phyloP scores from a whole-genome alignment of 129 eudicot species.

The Smallanthus sonchifolius region DNA sequence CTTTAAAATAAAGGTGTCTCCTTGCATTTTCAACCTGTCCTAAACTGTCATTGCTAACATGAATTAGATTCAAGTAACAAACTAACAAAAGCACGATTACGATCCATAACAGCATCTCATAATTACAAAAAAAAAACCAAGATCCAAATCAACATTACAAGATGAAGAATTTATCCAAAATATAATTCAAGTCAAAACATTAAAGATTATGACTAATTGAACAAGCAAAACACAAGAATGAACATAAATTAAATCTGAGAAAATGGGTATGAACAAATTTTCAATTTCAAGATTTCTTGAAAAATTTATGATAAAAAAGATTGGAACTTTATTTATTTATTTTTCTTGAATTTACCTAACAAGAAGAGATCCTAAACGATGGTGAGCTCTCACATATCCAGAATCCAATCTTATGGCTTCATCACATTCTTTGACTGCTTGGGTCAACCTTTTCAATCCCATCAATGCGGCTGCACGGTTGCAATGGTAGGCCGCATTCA shows the following conservation, averaged over 20 bases:
- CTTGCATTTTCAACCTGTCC: slow-evolving; percentile 85
- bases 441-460: slow-evolving; percentile 50
- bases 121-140: slow-evolving; percentile 7
- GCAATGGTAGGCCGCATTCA: slow-evolving; percentile 61
- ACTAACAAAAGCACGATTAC: background rate
- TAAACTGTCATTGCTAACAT: slow-evolving; percentile 48
- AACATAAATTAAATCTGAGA: slow-evolving; percentile 1
- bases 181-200: background rate
- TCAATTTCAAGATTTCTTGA: background rate
- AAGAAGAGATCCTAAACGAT: slow-evolving; percentile 70
- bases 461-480: slow-evolving; percentile 80
- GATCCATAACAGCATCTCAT: background rate
- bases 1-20: slow-evolving; percentile 50
- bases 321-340: slow-evolving; percentile 6
- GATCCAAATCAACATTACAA: slow-evolving; percentile 16
- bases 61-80: slow-evolving; percentile 20
- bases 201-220: background rate
- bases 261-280: background rate
- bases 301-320: slow-evolving; percentile 10
- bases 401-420: slow-evolving; percentile 82
- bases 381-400: slow-evolving; percentile 62
- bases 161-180: slow-evolving; percentile 14
- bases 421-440: slow-evolving; percentile 74
- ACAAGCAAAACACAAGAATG: slow-evolving; percentile 10
- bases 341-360: slow-evolving; percentile 55